phyloP scores from a whole-genome alignment of 164 flowering plant species.

The Tetracentron sinense region DNA sequence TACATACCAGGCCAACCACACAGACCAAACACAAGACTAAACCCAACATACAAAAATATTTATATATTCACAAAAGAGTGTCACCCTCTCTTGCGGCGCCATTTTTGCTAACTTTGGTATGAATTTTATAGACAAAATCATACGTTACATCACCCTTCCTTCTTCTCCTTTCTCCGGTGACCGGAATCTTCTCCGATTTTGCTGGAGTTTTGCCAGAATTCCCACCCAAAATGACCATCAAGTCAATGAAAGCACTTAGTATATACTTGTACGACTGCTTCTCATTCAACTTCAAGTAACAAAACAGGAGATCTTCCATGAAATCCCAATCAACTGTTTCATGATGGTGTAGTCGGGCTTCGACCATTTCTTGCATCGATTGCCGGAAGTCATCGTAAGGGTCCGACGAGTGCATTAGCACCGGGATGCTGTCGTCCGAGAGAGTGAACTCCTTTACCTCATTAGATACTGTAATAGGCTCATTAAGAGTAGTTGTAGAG shows the following conservation, averaged over 20 bases:
- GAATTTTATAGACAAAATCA: too few species aligned
- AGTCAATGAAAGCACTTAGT: conserved; percentile 64
- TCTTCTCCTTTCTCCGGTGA: conserved; percentile 11
- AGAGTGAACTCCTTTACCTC: conserved; percentile 9
- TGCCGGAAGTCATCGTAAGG: conserved; percentile 60
- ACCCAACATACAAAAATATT: too few species aligned
- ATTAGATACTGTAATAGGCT: not conserved
- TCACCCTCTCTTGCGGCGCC: not conserved
- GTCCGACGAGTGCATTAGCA: conserved; percentile 38
- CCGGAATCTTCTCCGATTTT: conserved; percentile 16
- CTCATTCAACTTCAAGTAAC: conserved; percentile 67
- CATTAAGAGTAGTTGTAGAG: not conserved
- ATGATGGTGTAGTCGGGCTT: conserved; percentile 19
- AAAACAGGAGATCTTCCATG: conserved; percentile 77
- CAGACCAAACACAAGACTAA: too few species aligned
- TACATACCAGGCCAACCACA: too few species aligned
- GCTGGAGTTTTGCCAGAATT: conserved; percentile 14
- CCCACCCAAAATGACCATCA: conserved; percentile 38
- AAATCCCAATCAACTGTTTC: conserved; percentile 65
- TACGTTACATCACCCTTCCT: conserved; percentile 7
- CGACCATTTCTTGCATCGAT: conserved; percentile 76
- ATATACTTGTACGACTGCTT: conserved; percentile 56
- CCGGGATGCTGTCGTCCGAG: conserved; percentile 48
- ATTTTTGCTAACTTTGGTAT: too few species aligned
- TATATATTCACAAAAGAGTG: too few species aligned